phyloP scores from a whole-genome alignment of 83 land plant species.

The Diphasiastrum complanatum region DNA sequence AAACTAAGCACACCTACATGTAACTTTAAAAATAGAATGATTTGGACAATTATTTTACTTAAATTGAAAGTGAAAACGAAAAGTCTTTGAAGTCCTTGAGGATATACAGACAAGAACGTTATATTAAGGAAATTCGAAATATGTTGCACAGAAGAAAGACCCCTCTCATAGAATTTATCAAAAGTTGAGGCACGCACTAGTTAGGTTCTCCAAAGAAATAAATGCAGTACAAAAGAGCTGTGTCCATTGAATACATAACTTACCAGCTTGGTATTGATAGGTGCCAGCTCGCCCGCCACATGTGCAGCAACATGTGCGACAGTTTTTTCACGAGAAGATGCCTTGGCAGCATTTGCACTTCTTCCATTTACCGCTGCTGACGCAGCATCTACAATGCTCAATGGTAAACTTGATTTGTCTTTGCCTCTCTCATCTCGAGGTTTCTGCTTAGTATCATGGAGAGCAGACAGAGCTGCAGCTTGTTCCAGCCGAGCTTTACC shows the following conservation, averaged over 20 bases:
- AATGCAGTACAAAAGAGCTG: no score
- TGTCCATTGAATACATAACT: no score
- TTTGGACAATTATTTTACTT: no score
- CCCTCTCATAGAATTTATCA: no score
- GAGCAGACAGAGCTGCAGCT: slow-evolving; percentile 71
- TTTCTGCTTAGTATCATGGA: slow-evolving; percentile 52
- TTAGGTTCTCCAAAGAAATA: neutral
- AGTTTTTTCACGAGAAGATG: slow-evolving; percentile 63
- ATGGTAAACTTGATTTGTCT: slow-evolving; percentile 23
- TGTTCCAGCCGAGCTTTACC: slow-evolving; percentile 66
- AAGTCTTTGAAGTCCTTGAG: no score
- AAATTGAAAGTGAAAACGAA: no score
- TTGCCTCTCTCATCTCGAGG: slow-evolving; percentile 38
- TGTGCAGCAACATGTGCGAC: slow-evolving; percentile 85
- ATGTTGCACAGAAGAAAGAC: no score
- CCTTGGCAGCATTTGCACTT: slow-evolving; percentile 85
- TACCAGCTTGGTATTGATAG: slow-evolving; percentile 83
- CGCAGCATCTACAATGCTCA: slow-evolving; percentile 87
- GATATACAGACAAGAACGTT: no score
- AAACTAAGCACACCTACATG: no score
- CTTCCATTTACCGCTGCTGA: slow-evolving; percentile 89
- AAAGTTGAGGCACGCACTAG: no score
- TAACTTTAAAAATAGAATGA: no score
- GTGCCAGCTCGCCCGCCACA: slow-evolving; percentile 70
- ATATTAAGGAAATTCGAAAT: no score